These are phyloP conservation scores for Pythium chondricola DNA, from an alignment of 352 stramenopile genomes.

Conservation along the genomic window DNA sequence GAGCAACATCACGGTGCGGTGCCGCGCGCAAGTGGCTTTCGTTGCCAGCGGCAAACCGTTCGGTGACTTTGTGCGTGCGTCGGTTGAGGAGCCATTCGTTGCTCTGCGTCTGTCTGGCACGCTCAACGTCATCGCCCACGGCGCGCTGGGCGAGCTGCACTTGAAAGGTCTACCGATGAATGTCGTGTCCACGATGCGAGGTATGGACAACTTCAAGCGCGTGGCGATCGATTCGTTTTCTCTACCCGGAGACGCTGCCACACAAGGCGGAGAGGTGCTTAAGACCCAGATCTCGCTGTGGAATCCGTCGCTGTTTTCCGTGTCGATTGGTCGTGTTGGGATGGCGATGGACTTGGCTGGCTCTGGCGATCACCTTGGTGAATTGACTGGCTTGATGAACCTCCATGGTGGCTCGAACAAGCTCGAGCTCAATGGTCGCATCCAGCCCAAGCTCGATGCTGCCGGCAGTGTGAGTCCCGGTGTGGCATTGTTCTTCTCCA, in stretches of 20 bases:
- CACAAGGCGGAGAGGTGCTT: constrained; percentile 40
- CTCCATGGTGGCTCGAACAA: constrained; percentile 42
- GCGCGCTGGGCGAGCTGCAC: constrained; percentile 57
- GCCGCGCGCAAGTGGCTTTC: constrained; percentile 39
- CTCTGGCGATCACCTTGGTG: constrained; percentile 22
- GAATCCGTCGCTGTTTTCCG: constrained; percentile 67
- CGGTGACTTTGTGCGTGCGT: constrained; percentile 61
- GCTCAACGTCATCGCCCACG: constrained; percentile 55
- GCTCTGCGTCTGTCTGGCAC: constrained; percentile 38
- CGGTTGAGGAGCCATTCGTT: constrained; percentile 42
- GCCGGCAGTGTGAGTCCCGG: constrained; percentile 38
- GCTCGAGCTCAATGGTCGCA: constrained; percentile 34
- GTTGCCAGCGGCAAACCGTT: constrained; percentile 38
- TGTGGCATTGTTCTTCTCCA: constrained; percentile 61
- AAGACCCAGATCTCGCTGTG: constrained; percentile 51
- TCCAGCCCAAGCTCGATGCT: constrained; percentile 41
- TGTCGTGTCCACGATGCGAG: constrained; percentile 30
- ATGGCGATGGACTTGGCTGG: constrained; percentile 44
- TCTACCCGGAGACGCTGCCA: constrained; percentile 38
- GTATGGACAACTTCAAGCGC: constrained; percentile 59
- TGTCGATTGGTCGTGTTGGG: constrained; percentile 43
- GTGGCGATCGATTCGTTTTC: constrained; percentile 58
- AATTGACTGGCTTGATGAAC: constrained; percentile 48
- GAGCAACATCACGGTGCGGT: constrained; percentile 73
- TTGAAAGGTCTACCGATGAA: constrained; percentile 44